Base-by-base conservation (phyloP, 306 rosid genomes). In the Inga leiocalycina region DNA sequence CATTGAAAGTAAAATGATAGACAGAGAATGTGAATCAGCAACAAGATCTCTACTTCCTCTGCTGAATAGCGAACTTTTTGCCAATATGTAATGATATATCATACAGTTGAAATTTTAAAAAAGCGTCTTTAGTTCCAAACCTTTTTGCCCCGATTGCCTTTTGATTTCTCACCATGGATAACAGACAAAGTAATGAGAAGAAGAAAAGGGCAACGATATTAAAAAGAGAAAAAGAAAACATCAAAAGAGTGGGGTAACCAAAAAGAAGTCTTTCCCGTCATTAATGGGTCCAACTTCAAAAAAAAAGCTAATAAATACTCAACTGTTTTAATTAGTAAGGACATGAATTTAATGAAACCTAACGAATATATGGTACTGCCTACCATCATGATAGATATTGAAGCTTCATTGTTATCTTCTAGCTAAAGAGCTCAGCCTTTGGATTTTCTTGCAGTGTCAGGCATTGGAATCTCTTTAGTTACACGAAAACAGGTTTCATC, bases 51-150 rank as follows among this genome's bases (percentile, higher is more conserved):
- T 20, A n/a, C 41, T 45, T 57, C 37, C 19, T 22, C 17, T 62
- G 68, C 37, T 78, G 68, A 76, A 3, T 41, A 82, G 4, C 8
- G 78, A 73, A 77, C 78, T 77, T 70, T 57, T 46, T 11, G 39
- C 24, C 44, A 56, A 56, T 20, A 46, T 64, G 69, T 30, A 64
- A 30, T 61, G 1, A 30, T 64, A 30, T 30, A 5, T 13, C 2
- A 12, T 14, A 64, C 4, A 13, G 24, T 39, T 45, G 10, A 69
- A 37, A 37, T 37, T 19, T 45, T 17, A 19, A 69, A 81, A 75
- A 52, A 52, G 39, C 1, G 13, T 13, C 39, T 54, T 43, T 43
- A 39, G 8, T 57, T 14, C 32, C 30, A 69, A 34, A 19, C 71
- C 77, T 82, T 76, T 69, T 14, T 49, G 24, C 54, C 15, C 20